Evolutionary conservation across 2,329 filamentous ascomycete species (phyloP).

Genomic region (Exophiala sp.): DNA sequence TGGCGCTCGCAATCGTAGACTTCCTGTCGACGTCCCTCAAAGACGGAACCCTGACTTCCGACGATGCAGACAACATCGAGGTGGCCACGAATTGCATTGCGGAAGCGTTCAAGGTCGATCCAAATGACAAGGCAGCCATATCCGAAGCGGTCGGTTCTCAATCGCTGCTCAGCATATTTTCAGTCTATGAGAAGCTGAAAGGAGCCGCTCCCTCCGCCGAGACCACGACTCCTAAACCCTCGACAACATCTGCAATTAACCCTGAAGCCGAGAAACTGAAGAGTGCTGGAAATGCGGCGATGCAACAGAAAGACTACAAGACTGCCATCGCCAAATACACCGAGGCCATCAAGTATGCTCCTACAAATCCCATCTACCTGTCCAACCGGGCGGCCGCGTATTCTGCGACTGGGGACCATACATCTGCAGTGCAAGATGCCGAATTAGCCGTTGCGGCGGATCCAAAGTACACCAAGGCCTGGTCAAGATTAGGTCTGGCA

Average conservation of each 20-base stretch:
- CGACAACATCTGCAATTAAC: conserved; percentile 37
- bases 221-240: conserved; percentile 37
- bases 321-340: conserved; percentile 81
- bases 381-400: conserved; percentile 95
- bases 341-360: conserved; percentile 71
- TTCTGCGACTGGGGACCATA: conserved; percentile 76
- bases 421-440: conserved; percentile 76
- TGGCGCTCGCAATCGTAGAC: conserved; percentile 94
- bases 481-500: conserved; percentile 87
- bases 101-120: conserved; percentile 91
- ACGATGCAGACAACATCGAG: conserved; percentile 90
- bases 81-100: conserved; percentile 90
- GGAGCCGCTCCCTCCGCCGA: conserved; percentile 49
- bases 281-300: conserved; percentile 84
- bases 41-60: conserved; percentile 79
- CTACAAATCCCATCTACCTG: conserved; percentile 89
- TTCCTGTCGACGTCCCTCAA: conserved; percentile 78
- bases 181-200: conserved; percentile 93
- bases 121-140: conserved; percentile 66
- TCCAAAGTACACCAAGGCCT: conserved; percentile 93
- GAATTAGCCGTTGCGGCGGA: conserved; percentile 84
- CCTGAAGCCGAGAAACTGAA: conserved; percentile 84
- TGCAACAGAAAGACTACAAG: conserved; percentile 87
- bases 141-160: conserved; percentile 75
- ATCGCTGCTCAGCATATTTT: conserved; percentile 84